Conservation (phyloP, 192 early-diverging fungal genomes). For the Coemansia sp. region DNA sequence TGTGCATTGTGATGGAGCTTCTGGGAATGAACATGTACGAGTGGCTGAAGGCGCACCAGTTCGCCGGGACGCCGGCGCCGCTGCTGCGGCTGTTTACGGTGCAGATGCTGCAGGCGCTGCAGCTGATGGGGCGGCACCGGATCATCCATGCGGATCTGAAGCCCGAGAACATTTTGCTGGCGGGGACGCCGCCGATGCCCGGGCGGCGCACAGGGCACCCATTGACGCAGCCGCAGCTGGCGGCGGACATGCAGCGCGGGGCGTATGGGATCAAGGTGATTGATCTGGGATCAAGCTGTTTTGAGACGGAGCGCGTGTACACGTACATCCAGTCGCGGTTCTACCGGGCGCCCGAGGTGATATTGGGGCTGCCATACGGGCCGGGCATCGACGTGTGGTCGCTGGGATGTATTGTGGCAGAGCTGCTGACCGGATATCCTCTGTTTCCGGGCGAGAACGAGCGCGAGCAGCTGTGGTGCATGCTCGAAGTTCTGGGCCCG, state of each 20-base stretch:
- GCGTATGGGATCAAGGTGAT: slow-evolving; percentile 89
- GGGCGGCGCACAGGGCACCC: slow-evolving; percentile 46
- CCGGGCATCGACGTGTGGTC: slow-evolving; percentile 98
- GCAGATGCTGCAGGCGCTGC: slow-evolving; percentile 83
- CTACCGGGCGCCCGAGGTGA: slow-evolving; percentile 97
- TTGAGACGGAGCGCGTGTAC: slow-evolving; percentile 90
- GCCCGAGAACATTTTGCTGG: slow-evolving; percentile 90
- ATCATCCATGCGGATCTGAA: slow-evolving; percentile 98
- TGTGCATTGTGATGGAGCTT: slow-evolving; percentile 93
- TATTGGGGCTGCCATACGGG: slow-evolving; percentile 84
- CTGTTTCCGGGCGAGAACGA: slow-evolving; percentile 98
- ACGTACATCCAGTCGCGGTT: slow-evolving; percentile 97
- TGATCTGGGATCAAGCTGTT: slow-evolving; percentile 96
- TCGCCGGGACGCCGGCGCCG: slow-evolving; percentile 67
- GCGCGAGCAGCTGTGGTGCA: slow-evolving; percentile 90
- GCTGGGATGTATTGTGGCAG: slow-evolving; percentile 92
- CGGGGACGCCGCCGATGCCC: slow-evolving; percentile 60
- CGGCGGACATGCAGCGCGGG: slow-evolving; percentile 37
- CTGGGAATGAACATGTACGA: slow-evolving; percentile 96
- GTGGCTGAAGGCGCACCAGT: slow-evolving; percentile 90
- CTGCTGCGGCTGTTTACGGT: slow-evolving; percentile 60
- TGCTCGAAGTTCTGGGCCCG: slow-evolving; percentile 89
- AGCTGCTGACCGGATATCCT: slow-evolving; percentile 86
- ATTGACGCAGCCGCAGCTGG: slow-evolving; percentile 41
- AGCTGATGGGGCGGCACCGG: slow-evolving; percentile 65